These are phyloP conservation scores for Hirsutella rhossiliensis DNA, from an alignment of 2,329 filamentous ascomycete species.

Conservation along the genomic window DNA sequence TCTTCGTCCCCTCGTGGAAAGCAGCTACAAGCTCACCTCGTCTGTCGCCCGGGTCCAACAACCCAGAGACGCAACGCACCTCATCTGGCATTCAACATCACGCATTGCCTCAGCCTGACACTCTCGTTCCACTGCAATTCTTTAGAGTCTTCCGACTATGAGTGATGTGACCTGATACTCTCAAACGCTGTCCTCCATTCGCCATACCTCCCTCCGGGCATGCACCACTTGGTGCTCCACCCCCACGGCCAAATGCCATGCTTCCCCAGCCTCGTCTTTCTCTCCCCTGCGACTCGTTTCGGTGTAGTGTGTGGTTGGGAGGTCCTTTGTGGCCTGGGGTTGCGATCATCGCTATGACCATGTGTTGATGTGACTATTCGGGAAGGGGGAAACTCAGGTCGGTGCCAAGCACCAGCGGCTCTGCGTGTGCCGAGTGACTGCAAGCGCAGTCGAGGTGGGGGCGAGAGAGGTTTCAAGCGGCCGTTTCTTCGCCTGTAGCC, in stretches of 20 bases:
- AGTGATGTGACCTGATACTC: conserved; percentile 9
- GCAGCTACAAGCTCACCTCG: too few species aligned
- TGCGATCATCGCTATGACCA: conserved; percentile 5
- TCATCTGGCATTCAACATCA: neutral
- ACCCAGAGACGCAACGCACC: too few species aligned
- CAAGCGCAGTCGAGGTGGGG: neutral
- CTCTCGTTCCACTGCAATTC: neutral
- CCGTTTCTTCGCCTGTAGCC: conserved; percentile 13
- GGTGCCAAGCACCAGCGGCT: conserved; percentile 1
- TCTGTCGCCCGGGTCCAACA: too few species aligned
- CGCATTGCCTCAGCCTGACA: neutral
- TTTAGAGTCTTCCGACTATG: conserved; percentile 4
- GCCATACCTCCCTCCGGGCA: conserved; percentile 2
- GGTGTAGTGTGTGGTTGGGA: neutral
- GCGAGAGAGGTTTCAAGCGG: conserved; percentile 8
- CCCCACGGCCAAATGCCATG: conserved; percentile 1
- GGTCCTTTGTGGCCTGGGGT: conserved; percentile 1
- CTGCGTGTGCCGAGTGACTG: neutral
- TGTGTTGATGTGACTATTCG: conserved; percentile 9
- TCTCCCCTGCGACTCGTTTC: conserved; percentile 1
- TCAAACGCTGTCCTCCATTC: conserved; percentile 5
- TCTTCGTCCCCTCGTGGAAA: too few species aligned
- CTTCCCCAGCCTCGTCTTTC: conserved; percentile 1
- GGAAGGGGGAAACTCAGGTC: conserved; percentile 4
- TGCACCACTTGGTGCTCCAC: conserved; percentile 4